These are phyloP conservation scores for Epicoccum nigrum DNA, from an alignment of 2,329 filamentous ascomycete species.

Conservation along the genomic window DNA sequence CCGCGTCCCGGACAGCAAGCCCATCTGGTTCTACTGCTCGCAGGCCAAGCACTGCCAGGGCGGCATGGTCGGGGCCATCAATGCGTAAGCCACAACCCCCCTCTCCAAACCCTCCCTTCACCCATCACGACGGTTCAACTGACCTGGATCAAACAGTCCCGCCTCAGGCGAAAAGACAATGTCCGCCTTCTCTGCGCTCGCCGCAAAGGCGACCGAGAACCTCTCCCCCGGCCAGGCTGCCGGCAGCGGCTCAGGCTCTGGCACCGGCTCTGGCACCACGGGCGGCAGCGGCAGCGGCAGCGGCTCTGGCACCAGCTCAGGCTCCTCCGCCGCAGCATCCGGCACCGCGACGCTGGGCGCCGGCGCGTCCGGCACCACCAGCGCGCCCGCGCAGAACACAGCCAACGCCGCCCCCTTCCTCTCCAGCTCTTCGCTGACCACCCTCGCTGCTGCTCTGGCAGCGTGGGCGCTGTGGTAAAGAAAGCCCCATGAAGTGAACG, in stretches of 20 bases:
- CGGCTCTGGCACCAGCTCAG: background rate
- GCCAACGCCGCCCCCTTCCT: constrained; percentile 34
- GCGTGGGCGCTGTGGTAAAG: constrained; percentile 38
- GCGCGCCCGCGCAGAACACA: constrained; percentile 32
- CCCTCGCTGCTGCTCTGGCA: constrained; percentile 33
- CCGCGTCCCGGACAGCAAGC: constrained; percentile 69
- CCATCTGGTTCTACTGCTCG: constrained; percentile 81
- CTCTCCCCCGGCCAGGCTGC: constrained; percentile 48
- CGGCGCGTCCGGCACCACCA: constrained; percentile 17
- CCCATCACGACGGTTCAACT: constrained; percentile 32
- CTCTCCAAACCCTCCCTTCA: background rate
- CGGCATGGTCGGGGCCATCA: constrained; percentile 79
- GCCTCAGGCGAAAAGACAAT: constrained; percentile 46
- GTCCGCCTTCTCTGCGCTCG: constrained; percentile 43
- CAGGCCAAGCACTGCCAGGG: constrained; percentile 75
- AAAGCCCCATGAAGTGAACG: too few relatives aligned
- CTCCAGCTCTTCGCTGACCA: constrained; percentile 31
- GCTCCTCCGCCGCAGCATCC: constrained; percentile 13
- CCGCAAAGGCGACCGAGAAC: constrained; percentile 49
- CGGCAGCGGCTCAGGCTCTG: constrained; percentile 19
- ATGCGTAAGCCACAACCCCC: constrained; percentile 62
- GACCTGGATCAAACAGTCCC: constrained; percentile 35
- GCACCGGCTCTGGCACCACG: constrained; percentile 21
- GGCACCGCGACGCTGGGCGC: constrained; percentile 16
- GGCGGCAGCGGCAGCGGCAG: constrained; percentile 1